These are phyloP conservation scores for Urtica urens DNA, from an alignment of 306 rosid genomes.

Conservation along the genomic window DNA sequence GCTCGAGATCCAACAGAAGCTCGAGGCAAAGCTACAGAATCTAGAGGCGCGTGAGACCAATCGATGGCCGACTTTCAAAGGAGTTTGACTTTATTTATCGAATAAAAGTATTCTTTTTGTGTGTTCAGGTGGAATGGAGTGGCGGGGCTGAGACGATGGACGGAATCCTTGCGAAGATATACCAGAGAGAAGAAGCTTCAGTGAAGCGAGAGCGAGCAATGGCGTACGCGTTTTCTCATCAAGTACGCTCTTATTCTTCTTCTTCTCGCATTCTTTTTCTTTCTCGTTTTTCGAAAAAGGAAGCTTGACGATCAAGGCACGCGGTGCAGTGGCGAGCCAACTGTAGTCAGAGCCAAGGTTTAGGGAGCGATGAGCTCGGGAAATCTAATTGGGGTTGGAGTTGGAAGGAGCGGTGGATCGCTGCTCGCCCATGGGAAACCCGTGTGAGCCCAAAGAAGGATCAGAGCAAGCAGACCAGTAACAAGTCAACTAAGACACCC, in stretches of 20 bases:
- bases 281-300: conserved; percentile 15
- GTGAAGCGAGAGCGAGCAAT: conserved; percentile 83
- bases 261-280: background rate
- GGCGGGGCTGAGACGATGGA: conserved; percentile 87
- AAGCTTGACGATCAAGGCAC: conserved; percentile 18
- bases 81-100: too few relatives aligned
- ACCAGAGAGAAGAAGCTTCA: conserved; percentile 89
- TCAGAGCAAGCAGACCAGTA: conserved; percentile 37
- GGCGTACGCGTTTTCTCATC: conserved; percentile 99
- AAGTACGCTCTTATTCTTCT: conserved; percentile 40
- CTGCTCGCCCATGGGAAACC: conserved; percentile 99
- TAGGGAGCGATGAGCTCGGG: conserved; percentile 57
- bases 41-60: too few relatives aligned
- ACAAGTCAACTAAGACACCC: background rate
- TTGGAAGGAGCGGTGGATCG: conserved; percentile 98
- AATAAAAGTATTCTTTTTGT: too few relatives aligned
- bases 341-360: conserved; percentile 59
- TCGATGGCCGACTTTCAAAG: background rate
- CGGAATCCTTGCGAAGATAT: conserved; percentile 58
- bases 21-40: conserved; percentile 85
- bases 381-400: conserved; percentile 99
- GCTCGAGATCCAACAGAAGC: conserved; percentile 75
- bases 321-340: conserved; percentile 89
- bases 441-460: conserved; percentile 53
- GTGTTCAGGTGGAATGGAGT: conserved; percentile 83